phyloP scores from a whole-genome alignment of 2,329 filamentous ascomycete genomes.

The Fusarium tjaetaba region DNA sequence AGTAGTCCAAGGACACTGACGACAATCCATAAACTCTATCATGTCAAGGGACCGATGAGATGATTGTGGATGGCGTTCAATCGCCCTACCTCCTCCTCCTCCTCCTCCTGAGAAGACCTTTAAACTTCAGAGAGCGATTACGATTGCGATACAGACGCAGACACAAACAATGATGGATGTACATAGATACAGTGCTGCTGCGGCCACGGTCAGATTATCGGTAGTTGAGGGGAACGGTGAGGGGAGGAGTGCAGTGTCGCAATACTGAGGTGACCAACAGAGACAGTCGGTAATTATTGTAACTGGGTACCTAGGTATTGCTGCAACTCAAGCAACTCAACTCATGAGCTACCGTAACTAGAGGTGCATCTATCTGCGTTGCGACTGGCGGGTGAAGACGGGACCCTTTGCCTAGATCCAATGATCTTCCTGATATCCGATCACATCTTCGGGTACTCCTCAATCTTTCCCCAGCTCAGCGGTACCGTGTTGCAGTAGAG shows the following conservation, averaged over 20 bases:
- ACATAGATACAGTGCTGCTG: not conserved
- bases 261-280: constrained; percentile 1
- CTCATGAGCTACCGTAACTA: not conserved
- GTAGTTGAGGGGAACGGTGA: constrained; percentile 14
- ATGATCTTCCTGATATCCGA: constrained; percentile 16
- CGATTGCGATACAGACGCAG: not conserved
- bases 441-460: constrained; percentile 12
- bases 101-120: not conserved
- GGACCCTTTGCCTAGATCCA: constrained; percentile 9
- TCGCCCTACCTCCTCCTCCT: not conserved
- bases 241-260: constrained; percentile 30
- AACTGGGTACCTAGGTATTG: not conserved
- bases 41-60: constrained; percentile 26
- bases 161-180: not conserved
- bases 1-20: not conserved
- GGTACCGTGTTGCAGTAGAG: not conserved
- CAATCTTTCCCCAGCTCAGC: constrained; percentile 16
- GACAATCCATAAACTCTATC: constrained; percentile 26
- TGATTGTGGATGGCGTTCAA: constrained; percentile 14
- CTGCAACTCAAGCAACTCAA: constrained; percentile 1
- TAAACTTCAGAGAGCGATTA: not conserved
- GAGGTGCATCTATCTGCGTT: constrained; percentile 18
- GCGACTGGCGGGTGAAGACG: constrained; percentile 26
- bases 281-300: not conserved
- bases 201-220: not conserved